These are phyloP conservation scores for Heterobasidion parviporum DNA, from an alignment of 1,284 basidiomycete species.

Conservation along the genomic window DNA sequence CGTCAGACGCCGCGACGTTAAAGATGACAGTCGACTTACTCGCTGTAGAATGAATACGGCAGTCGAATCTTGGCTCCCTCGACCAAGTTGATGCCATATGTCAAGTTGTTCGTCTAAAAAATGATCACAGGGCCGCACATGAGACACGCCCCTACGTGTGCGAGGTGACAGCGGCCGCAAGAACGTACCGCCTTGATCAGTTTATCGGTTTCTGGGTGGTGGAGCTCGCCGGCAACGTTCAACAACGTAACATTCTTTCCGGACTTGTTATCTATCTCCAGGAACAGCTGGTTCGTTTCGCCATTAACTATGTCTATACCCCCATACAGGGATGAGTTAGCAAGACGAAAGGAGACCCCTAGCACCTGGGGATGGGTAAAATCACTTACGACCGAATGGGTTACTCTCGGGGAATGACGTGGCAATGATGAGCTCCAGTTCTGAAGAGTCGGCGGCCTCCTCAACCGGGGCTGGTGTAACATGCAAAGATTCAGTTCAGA, in stretches of 20 bases:
- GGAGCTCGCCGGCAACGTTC: conserved; percentile 64
- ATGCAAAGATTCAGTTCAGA: too few species aligned
- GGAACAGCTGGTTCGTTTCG: conserved; percentile 64
- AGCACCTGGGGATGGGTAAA: background rate
- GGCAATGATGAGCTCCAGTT: conserved; percentile 50
- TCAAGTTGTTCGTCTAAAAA: conserved; percentile 50
- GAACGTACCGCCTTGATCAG: conserved; percentile 68
- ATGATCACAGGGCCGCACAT: background rate
- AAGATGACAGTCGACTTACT: conserved; percentile 45
- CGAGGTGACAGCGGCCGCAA: background rate
- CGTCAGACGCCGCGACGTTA: background rate
- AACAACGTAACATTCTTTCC: conserved; percentile 70
- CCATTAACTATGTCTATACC: conserved; percentile 77
- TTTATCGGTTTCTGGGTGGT: conserved; percentile 56
- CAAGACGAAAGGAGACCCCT: background rate
- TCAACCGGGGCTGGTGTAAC: conserved; percentile 2
- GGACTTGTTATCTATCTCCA: conserved; percentile 72
- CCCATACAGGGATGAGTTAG: conserved; percentile 9
- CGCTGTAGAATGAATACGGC: conserved; percentile 76
- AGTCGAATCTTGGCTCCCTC: conserved; percentile 62
- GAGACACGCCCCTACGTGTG: background rate
- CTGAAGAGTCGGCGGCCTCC: conserved; percentile 15
- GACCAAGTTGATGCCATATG: conserved; percentile 53
- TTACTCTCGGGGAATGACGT: conserved; percentile 73
- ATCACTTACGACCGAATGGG: conserved; percentile 71